phyloP scores from a whole-genome alignment of 768 basidiomycete genomes.

The Mycena leptocephala region DNA sequence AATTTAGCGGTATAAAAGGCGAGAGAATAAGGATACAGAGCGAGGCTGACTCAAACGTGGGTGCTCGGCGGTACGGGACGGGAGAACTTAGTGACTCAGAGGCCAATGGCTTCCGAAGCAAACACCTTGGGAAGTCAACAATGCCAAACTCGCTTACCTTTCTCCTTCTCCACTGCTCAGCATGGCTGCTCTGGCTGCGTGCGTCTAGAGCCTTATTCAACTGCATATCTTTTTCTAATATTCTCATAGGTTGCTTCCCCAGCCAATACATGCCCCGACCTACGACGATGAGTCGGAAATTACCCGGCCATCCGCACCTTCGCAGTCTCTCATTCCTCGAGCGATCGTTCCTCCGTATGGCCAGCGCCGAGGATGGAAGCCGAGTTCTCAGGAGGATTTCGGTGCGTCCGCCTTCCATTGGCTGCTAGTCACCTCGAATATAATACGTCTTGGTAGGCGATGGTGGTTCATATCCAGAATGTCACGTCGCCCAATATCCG shows the following conservation, averaged over 20 bases:
- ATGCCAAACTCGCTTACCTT: neutral
- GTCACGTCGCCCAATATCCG: constrained; percentile 97
- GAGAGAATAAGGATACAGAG: constrained; percentile 28
- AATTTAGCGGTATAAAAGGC: constrained; percentile 24
- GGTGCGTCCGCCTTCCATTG: constrained; percentile 62
- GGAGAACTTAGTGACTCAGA: neutral
- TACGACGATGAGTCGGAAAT: constrained; percentile 77
- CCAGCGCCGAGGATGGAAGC: constrained; percentile 89
- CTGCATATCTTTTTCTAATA: constrained; percentile 19
- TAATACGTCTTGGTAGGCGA: constrained; percentile 65
- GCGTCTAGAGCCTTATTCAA: constrained; percentile 49
- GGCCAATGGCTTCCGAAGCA: neutral
- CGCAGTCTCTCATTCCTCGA: constrained; percentile 65
- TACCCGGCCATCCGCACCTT: constrained; percentile 48
- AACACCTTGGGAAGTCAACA: neutral
- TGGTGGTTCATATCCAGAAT: constrained; percentile 94
- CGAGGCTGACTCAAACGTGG: constrained; percentile 23
- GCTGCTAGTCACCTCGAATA: neutral
- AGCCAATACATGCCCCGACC: constrained; percentile 70
- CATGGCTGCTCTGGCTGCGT: constrained; percentile 82
- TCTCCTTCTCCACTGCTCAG: neutral
- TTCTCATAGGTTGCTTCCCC: constrained; percentile 75
- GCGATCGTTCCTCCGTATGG: constrained; percentile 87
- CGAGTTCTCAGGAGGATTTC: constrained; percentile 86
- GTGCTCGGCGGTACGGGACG: constrained; percentile 27